phyloP scores from a whole-genome alignment of 331 rosid genomes.

The Acacia pycnantha region DNA sequence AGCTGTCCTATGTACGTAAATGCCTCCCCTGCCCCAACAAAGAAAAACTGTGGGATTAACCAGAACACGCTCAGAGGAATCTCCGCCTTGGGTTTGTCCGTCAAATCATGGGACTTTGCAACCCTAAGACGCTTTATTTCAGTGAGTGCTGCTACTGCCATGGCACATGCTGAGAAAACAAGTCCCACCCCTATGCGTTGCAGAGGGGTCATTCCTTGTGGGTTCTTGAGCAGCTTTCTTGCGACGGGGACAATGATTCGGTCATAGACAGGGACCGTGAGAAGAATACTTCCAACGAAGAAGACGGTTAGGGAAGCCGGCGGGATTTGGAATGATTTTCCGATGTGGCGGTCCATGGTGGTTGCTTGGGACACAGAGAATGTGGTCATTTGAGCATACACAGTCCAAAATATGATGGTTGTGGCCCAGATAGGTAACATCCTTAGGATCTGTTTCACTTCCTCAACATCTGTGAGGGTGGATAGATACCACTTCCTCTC shows the following conservation, averaged over 20 bases:
- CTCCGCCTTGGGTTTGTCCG: slow-evolving; percentile 19
- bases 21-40: slow-evolving; percentile 86
- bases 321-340: slow-evolving; percentile 67
- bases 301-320: slow-evolving; percentile 74
- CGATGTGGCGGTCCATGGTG: slow-evolving; percentile 80
- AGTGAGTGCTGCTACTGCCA: slow-evolving; percentile 67
- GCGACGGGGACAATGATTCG: slow-evolving; percentile 50
- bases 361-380: slow-evolving; percentile 92
- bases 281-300: slow-evolving; percentile 77
- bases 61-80: slow-evolving; percentile 70
- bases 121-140: slow-evolving; percentile 57
- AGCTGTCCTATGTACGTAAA: slow-evolving; percentile 81
- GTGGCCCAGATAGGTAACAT: slow-evolving; percentile 98
- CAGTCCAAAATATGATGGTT: slow-evolving; percentile 76
- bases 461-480: slow-evolving; percentile 81
- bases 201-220: slow-evolving; percentile 72
- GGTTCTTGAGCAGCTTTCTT: slow-evolving; percentile 51
- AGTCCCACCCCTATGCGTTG: slow-evolving; percentile 84
- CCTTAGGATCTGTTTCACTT: slow-evolving; percentile 67
- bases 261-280: slow-evolving; percentile 81
- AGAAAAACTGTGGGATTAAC: slow-evolving; percentile 72
- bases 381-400: slow-evolving; percentile 89
- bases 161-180: slow-evolving; percentile 54
- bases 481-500: slow-evolving; percentile 63
- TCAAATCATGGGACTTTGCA: slow-evolving; percentile 41